Conservation (phyloP, 2,329 filamentous ascomycete species). For the Pseudogymnoascus sp. region DNA sequence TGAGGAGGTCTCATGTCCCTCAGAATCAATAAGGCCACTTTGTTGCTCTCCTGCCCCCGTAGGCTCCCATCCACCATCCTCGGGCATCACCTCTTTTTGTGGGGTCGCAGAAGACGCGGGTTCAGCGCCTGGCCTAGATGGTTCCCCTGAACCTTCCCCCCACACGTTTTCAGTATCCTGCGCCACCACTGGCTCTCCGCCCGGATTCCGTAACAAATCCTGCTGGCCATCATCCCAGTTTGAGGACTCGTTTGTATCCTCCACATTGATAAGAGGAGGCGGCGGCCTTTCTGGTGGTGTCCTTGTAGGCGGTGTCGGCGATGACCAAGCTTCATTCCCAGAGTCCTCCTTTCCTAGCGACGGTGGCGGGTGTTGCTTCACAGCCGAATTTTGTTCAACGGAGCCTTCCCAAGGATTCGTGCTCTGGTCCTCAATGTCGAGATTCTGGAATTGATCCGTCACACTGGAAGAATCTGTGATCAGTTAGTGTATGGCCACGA, state of each 20-base stretch:
- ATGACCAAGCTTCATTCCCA: constrained; percentile 23
- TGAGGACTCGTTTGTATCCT: constrained; percentile 24
- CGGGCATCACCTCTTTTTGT: neutral
- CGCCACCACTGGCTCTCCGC: constrained; percentile 18
- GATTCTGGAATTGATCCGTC: constrained; percentile 20
- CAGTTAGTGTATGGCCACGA: neutral
- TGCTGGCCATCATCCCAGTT: constrained; percentile 26
- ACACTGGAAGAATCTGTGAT: constrained; percentile 13
- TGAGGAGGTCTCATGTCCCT: neutral
- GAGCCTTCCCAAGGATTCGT: constrained; percentile 26
- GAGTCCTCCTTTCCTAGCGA: constrained; percentile 20
- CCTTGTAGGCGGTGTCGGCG: constrained; percentile 13
- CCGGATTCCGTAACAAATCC: constrained; percentile 16
- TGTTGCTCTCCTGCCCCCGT: neutral
- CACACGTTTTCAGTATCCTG: constrained; percentile 23
- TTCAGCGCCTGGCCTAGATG: neutral
- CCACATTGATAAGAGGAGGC: constrained; percentile 21
- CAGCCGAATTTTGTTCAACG: constrained; percentile 13
- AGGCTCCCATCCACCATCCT: neutral
- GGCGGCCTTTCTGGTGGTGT: constrained; percentile 13
- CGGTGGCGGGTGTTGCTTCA: constrained; percentile 19
- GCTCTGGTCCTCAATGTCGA: constrained; percentile 20
- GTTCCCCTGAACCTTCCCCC: constrained; percentile 20
- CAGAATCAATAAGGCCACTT: neutral
- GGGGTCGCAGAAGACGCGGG: neutral